phyloP scores from a whole-genome alignment of 352 stramenopile genomes.

The Phytopythium chamaehyphon region DNA sequence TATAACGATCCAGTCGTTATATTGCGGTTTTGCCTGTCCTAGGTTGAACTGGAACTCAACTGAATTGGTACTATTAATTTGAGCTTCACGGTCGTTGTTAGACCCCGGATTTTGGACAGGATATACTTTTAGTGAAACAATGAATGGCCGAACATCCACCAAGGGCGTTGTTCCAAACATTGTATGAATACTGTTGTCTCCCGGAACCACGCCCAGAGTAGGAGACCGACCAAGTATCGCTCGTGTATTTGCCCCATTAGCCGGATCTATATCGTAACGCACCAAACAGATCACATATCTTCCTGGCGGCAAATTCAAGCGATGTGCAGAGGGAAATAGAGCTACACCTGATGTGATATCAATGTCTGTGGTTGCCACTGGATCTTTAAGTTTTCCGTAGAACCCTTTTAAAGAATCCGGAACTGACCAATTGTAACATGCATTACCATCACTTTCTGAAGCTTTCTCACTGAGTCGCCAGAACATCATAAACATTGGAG shows the following conservation, averaged over 20 bases:
- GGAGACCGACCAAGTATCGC: conserved; percentile 19
- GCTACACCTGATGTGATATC: not conserved
- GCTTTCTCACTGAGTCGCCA: not conserved
- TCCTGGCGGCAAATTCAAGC: conserved; percentile 35
- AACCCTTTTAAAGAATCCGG: not conserved
- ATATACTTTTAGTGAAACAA: conserved; percentile 22
- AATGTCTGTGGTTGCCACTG: not conserved
- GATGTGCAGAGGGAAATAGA: conserved; percentile 28
- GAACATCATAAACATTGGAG: not conserved
- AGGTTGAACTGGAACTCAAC: conserved; percentile 32
- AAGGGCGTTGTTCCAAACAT: conserved; percentile 48
- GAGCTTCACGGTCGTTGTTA: not conserved
- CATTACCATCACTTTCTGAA: not conserved
- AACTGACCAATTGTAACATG: not conserved
- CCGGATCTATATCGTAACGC: conserved; percentile 21
- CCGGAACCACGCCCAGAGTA: conserved; percentile 29
- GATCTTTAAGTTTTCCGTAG: not conserved
- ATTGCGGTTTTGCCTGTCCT: conserved; percentile 10
- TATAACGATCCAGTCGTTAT: conserved; percentile 31
- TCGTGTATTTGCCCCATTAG: conserved; percentile 20
- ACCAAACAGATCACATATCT: conserved; percentile 40
- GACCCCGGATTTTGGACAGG: conserved; percentile 7
- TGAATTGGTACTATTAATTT: conserved; percentile 8
- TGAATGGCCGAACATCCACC: conserved; percentile 40
- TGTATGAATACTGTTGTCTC: conserved; percentile 43